These are phyloP conservation scores for Podaxis sp. DNA, from an alignment of 768 basidiomycete genomes.

Conservation along the genomic window DNA sequence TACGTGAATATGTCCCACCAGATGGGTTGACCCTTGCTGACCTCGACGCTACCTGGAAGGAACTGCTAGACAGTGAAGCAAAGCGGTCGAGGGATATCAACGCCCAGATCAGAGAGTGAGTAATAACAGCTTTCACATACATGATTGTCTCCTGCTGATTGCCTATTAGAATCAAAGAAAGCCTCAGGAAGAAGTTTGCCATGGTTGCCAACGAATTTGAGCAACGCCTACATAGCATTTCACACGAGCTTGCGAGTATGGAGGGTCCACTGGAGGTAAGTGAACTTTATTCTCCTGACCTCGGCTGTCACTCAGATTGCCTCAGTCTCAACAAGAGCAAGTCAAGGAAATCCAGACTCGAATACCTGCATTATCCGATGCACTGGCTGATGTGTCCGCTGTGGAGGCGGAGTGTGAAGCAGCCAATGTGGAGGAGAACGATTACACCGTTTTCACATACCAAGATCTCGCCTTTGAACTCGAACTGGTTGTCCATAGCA, in stretches of 20 bases:
- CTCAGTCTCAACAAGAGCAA: conserved; percentile 72
- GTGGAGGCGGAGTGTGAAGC: conserved; percentile 77
- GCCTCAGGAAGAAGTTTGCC: conserved; percentile 75
- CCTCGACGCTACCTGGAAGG: conserved; percentile 77
- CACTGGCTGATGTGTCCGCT: conserved; percentile 51
- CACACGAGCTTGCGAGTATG: conserved; percentile 70
- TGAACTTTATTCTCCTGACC: conserved; percentile 21
- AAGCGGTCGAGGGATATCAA: conserved; percentile 80
- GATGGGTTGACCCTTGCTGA: conserved; percentile 68
- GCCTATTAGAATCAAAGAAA: conserved; percentile 76
- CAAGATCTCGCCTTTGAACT: conserved; percentile 92
- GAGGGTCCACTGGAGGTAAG: conserved; percentile 75
- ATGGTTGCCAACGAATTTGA: conserved; percentile 77
- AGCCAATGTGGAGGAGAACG: conserved; percentile 96
- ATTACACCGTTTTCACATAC: conserved; percentile 87
- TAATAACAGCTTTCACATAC: background rate
- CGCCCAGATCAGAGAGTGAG: conserved; percentile 85
- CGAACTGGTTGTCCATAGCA: conserved; percentile 74
- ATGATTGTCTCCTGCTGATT: conserved; percentile 1
- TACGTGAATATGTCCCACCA: conserved; percentile 82
- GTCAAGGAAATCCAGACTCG: conserved; percentile 64
- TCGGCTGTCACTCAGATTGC: background rate
- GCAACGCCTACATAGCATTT: conserved; percentile 60
- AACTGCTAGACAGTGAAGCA: conserved; percentile 72
- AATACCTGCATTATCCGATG: conserved; percentile 63